Base-by-base conservation (phyloP, 495 filamentous ascomycete species). In the Tuber microsphaerosporum region DNA sequence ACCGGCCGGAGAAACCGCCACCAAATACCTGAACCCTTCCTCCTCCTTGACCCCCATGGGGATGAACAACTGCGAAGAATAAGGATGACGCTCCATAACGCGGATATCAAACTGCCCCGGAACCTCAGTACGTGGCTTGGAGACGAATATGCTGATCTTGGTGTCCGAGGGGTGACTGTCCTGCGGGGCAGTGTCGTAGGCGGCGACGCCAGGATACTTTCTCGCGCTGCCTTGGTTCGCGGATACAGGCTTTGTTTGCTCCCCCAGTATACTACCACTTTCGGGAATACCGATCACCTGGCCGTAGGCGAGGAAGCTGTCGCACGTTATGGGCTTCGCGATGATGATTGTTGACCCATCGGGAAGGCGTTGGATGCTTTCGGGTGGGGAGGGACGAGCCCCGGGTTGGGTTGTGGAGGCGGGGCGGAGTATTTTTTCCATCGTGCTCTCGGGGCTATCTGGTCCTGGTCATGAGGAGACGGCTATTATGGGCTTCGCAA, bases 71-170 rank as follows among this genome's bases (percentile, higher is more conserved):
- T 99, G 95, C 39, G 92, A 91, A 26, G 95, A 97, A 85, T 89
- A 97, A 0, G 95, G 96, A 83, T 99, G 95, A 37, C 96, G 90
- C 83, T 99, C 95, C 61, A 99, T 89, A 74, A 97, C 89, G 9
- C 85, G 83, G 69, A 97, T 88, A 48, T 89, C 85, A 83, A 97
- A 92, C 8, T 78, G 70, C 0, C 80, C 76, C 4, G 68, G 46
- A 2, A 79, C 71, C 37, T 76, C 72, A 17, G 83, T 74, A 42
- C 94, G 88, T 20, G 93, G 92, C 43, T 90, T 90, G 84, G 93
- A 97, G 76, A 92, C 88, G 83, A 99, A 98, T 89, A 99, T 91
- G 85, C 89, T 97, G 87, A 94, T 91, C 41, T 89, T 87, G 39
- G 92, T 86, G 14, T 84, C 84, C 14, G 88, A 88, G n/a, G 87